Conservation (phyloP, 805 yeast genomes). For the Torulaspora maleeae region DNA sequence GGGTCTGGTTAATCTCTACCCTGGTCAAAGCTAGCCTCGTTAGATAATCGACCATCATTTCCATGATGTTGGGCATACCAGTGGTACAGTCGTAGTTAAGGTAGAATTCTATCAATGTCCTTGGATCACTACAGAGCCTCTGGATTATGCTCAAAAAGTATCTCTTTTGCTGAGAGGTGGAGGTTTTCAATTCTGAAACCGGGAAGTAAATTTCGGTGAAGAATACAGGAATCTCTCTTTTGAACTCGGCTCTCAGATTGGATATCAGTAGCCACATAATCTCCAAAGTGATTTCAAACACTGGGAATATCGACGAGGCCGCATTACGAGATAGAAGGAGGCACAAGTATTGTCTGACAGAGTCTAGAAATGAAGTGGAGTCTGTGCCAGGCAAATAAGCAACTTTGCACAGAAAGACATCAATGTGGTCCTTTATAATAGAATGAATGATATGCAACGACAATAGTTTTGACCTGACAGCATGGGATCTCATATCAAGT, state of each 20-base stretch:
- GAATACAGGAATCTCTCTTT: conserved; percentile 89
- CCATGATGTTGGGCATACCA: conserved; percentile 77
- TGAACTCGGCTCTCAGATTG: conserved; percentile 80
- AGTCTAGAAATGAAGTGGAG: conserved; percentile 63
- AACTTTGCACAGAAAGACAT: conserved; percentile 61
- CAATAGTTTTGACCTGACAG: conserved; percentile 83
- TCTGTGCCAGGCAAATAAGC: conserved; percentile 52
- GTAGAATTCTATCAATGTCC: conserved; percentile 86
- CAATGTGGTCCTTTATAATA: conserved; percentile 78
- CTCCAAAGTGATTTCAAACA: conserved; percentile 85
- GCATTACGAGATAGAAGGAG: conserved; percentile 84
- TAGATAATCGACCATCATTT: conserved; percentile 71
- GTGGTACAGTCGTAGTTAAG: conserved; percentile 92
- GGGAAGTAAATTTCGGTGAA: conserved; percentile 92
- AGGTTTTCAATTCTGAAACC: conserved; percentile 83
- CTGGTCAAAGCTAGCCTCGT: conserved; percentile 62
- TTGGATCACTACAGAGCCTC: conserved; percentile 80
- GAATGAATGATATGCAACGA: conserved; percentile 86
- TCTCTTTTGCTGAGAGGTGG: conserved; percentile 89
- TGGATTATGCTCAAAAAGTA: conserved; percentile 78
- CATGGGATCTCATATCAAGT: conserved; percentile 83
- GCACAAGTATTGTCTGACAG: conserved; percentile 80
- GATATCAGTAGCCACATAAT: conserved; percentile 87
- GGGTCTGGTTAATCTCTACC: conserved; percentile 66
- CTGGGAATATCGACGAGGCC: conserved; percentile 84